Evolutionary conservation across 2,329 filamentous ascomycete genomes (phyloP), one percentile per base, ranked within the genome.

Genomic region (Lachnellula suecica): DNA sequence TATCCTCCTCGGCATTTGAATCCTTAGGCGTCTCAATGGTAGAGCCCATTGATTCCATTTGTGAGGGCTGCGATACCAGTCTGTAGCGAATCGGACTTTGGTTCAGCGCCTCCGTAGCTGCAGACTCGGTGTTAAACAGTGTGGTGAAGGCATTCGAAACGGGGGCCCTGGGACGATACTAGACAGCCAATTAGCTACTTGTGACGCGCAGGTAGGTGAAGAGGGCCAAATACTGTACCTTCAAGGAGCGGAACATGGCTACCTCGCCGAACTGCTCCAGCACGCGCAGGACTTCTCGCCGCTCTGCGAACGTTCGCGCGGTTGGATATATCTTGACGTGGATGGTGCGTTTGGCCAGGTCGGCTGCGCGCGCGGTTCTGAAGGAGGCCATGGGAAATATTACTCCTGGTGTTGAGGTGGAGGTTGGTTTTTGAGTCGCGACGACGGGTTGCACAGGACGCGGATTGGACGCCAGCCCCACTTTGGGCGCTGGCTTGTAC

Each of bases 201-300:
- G n/a, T 9, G 23, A 13, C 4, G 35, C 4, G 6, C 10, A 35
- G 22, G 35, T 25, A 38, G 17, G 17, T 31, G 10, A 19, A 22
- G 22, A 22, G 23, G 10, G 22, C 17, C 17, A 13, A 31, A 9
- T 2, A 20, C 56, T 41, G 23, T 59, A 68, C 66, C 54, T 68
- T 68, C 22, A 64, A 53, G 31, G 62, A 64, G 22, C 57, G 58
- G 50, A 69, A 68, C 57, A 67, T 60, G 15, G 46, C 57, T 4
- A 69, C 63, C 44, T 68, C 61, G 2, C 67, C 67, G 54, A 64
- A 67, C 31, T 62, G 57, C 47, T 67, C 62, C 19, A 68, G 51
- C 4, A 68, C 64, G 23, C 63, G 61, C 4, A 69, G 56, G 22
- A 69, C 66, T 51, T 68, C 65, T 22, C 64, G 60, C n/a, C 64